Conservation (phyloP, 1,284 basidiomycete species). For the Cutaneotrichosporon mucoides region DNA sequence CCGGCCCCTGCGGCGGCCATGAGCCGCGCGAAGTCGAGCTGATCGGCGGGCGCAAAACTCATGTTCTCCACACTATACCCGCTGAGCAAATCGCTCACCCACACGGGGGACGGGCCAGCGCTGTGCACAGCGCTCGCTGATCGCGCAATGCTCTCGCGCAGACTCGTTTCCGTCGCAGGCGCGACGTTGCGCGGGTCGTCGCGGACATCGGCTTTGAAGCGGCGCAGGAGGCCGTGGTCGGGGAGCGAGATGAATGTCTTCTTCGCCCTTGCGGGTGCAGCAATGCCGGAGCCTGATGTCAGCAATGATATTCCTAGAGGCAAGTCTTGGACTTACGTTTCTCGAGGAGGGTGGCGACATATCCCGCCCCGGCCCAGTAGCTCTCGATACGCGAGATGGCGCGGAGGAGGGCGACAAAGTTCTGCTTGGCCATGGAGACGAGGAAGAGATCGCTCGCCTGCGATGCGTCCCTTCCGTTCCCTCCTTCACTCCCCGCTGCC, state of each 20-base stretch:
- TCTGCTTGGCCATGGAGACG: constrained; percentile 47
- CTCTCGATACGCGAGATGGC: constrained; percentile 47
- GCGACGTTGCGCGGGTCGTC: constrained; percentile 47
- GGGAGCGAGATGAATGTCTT: constrained; percentile 50
- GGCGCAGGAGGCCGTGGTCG: constrained; percentile 46
- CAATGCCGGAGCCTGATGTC: constrained; percentile 30
- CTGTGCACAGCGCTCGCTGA: not conserved
- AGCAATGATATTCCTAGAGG: not conserved
- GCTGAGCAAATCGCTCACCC: constrained; percentile 45
- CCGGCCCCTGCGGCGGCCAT: constrained; percentile 23
- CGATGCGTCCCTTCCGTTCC: not conserved
- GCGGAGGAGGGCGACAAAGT: constrained; percentile 42
- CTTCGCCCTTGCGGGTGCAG: constrained; percentile 17
- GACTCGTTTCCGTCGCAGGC: constrained; percentile 47
- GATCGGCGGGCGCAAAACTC: constrained; percentile 47
- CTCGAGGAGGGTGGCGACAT: constrained; percentile 43
- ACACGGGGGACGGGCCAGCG: constrained; percentile 23
- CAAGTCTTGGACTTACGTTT: constrained; percentile 26
- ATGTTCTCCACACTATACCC: constrained; percentile 48
- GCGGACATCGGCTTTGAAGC: constrained; percentile 43
- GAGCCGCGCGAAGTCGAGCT: constrained; percentile 41
- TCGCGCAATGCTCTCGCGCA: constrained; percentile 42
- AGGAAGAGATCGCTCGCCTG: constrained; percentile 44
- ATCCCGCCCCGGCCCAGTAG: constrained; percentile 48
- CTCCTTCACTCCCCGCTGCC: not conserved